Base-by-base conservation (phyloP, 1,284 basidiomycete genomes). In the Boletus putidus region DNA sequence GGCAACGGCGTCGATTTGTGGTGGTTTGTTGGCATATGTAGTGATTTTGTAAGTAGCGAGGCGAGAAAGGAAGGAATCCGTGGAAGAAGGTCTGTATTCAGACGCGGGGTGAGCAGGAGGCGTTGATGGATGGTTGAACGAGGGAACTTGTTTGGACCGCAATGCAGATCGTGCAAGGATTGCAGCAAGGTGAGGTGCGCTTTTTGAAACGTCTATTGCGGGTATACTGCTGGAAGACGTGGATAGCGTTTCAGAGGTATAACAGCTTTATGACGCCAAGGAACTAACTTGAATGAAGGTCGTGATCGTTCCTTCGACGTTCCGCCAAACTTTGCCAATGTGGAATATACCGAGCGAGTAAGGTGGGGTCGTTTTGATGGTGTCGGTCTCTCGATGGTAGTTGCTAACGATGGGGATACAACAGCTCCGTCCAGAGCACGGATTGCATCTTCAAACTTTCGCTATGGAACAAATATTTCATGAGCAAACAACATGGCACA, bases 81-180 rank as follows among this genome's bases (percentile, higher is more conserved):
- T 80, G 14, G 90, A 92, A 6, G 89, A 90, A 6, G 91, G 90
- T 50, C 88, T 79, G 67, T 92, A 92, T 59, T 91, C 88, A 7
- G 83, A 81, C 5, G 77, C 47, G 8, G 78, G 66, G 10, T 79
- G 69, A 15, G 78, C 65, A 49, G 58, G 58, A 60, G 21, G 68
- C 46, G 36, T 65, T 29, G 58, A 72, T 31, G 53, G 58, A 55
- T 64, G 63, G 65, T 69, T 78, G 71, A 79, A 77, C 0, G 80
- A 75, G n/a, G 82, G 71, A 4, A 76, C 74, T 65, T 58, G 46
- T 55, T 59, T 60, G 36, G 45, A 36, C 54, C 78, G 83, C 8
- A 78, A 78, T 6, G 83, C 82, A n/a, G 82, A 82, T 56, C 86
- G 85, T 39, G 81, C 77, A 42, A 89, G 74, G 53, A 89, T 88